Conservation (phyloP, 805 yeast genomes). For the Torulaspora indica region DNA sequence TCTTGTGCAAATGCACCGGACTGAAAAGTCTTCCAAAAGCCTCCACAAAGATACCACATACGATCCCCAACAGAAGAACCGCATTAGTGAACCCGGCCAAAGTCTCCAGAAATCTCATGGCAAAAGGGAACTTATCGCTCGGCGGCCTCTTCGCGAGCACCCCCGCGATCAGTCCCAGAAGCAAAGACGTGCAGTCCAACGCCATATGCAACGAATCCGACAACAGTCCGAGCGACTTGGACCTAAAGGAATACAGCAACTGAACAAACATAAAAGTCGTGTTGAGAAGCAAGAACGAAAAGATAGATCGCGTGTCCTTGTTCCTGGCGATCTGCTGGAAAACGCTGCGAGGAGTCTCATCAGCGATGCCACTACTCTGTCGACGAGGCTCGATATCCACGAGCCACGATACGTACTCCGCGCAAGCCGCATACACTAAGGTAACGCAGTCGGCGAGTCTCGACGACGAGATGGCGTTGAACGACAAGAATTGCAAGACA, state of each 20-base stretch:
- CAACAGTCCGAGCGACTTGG: conserved; percentile 83
- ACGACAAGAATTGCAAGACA: conserved; percentile 36
- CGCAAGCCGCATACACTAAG: conserved; percentile 14
- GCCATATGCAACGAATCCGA: conserved; percentile 97
- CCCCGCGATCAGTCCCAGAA: conserved; percentile 86
- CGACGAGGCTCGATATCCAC: neutral
- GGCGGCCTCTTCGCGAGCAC: conserved; percentile 55
- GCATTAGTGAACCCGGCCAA: conserved; percentile 96
- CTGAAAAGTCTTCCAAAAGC: conserved; percentile 74
- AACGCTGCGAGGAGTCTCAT: conserved; percentile 10
- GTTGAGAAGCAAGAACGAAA: conserved; percentile 78
- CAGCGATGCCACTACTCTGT: conserved; percentile 1
- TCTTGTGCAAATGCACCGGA: conserved; percentile 73
- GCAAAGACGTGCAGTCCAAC: conserved; percentile 84
- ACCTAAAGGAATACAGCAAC: conserved; percentile 82
- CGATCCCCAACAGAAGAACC: conserved; percentile 78
- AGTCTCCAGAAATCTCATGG: conserved; percentile 78
- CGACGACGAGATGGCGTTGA: conserved; percentile 23
- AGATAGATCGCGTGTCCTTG: conserved; percentile 80
- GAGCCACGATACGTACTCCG: conserved; percentile 16
- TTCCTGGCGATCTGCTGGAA: conserved; percentile 41
- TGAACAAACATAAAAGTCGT: conserved; percentile 94
- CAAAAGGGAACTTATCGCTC: conserved; percentile 76
- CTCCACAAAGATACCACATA: conserved; percentile 81
- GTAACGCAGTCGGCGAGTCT: conserved; percentile 15